Evolutionary conservation across 2,329 filamentous ascomycete species (phyloP).

Genomic region (Colletotrichum truncatum): DNA sequence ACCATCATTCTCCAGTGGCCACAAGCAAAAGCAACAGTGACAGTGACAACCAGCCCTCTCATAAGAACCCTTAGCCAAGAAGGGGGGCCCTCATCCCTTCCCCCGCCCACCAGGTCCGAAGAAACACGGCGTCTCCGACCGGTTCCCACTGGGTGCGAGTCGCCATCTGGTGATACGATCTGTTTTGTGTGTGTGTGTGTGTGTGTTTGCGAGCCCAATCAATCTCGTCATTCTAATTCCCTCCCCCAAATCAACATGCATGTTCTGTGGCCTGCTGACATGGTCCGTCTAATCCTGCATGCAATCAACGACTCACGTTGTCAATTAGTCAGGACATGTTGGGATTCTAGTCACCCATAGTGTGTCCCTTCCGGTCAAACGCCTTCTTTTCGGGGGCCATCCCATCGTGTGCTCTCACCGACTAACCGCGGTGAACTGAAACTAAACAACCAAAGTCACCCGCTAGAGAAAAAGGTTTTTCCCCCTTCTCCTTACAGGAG

Average conservation of each 20-base stretch:
- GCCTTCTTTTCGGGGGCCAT: no score
- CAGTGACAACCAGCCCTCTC: no score
- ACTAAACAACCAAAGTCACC: neutral
- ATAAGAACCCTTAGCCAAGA: no score
- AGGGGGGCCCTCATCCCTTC: no score
- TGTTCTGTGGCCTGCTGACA: neutral
- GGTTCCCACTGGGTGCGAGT: neutral
- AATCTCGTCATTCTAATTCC: neutral
- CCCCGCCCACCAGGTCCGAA: neutral
- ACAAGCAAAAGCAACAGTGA: neutral
- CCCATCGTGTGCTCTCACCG: neutral
- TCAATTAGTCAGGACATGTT: no score
- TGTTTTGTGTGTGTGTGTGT: no score
- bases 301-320: neutral
- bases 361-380: no score
- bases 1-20: neutral
- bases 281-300: neutral
- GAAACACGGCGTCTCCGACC: conserved; percentile 13
- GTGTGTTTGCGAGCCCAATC: neutral
- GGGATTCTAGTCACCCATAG: no score
- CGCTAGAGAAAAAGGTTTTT: neutral
- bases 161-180: neutral
- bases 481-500: neutral
- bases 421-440: no score
- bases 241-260: neutral